A percentile compares a stretch with the other conserved stretches of the same genome.
These are phyloP conservation scores for Pholiota adiposa DNA, from an alignment of 1,284 basidiomycete genomes.

Conservation along the genomic window DNA sequence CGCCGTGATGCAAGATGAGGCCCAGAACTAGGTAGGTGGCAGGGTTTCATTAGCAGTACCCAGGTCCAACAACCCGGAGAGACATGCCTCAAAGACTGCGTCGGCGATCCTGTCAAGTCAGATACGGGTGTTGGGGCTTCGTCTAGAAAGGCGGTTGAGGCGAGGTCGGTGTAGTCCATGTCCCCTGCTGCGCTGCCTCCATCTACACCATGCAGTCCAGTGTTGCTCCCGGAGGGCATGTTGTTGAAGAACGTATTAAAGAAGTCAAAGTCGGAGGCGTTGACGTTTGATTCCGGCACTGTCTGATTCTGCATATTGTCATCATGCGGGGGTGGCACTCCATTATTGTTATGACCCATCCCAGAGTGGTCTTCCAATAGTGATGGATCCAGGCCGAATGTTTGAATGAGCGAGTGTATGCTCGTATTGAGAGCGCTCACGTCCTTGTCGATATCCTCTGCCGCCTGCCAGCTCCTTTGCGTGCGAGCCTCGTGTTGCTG, in stretches of 20 bases:
- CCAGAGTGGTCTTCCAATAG: slow-evolving; percentile 27
- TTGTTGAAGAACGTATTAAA: slow-evolving; percentile 35
- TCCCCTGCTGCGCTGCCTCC: slow-evolving; percentile 1
- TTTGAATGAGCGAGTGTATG: slow-evolving; percentile 76
- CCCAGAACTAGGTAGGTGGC: slow-evolving; percentile 8
- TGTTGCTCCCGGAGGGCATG: slow-evolving; percentile 15
- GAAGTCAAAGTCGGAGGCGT: slow-evolving; percentile 34
- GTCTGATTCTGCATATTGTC: slow-evolving; percentile 1
- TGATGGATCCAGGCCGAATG: slow-evolving; percentile 65
- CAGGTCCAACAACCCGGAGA: slow-evolving; percentile 20
- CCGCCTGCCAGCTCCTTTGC: slow-evolving; percentile 62
- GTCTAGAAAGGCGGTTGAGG: slow-evolving; percentile 40
- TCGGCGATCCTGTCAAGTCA: slow-evolving; percentile 21
- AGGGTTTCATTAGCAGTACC: slow-evolving; percentile 9
- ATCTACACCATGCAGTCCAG: slow-evolving; percentile 3
- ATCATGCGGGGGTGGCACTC: background rate
- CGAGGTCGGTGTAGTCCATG: slow-evolving; percentile 24
- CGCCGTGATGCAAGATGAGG: background rate
- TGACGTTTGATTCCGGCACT: background rate
- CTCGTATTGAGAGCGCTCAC: slow-evolving; percentile 74
- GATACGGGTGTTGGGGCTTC: slow-evolving; percentile 33
- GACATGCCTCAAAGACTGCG: slow-evolving; percentile 23
- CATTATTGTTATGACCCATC: background rate
- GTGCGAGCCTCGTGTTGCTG: slow-evolving; percentile 20
- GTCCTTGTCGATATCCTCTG: slow-evolving; percentile 71